Base-by-base conservation (phyloP, 495 filamentous ascomycete genomes). In the Tuber umbilicatum region DNA sequence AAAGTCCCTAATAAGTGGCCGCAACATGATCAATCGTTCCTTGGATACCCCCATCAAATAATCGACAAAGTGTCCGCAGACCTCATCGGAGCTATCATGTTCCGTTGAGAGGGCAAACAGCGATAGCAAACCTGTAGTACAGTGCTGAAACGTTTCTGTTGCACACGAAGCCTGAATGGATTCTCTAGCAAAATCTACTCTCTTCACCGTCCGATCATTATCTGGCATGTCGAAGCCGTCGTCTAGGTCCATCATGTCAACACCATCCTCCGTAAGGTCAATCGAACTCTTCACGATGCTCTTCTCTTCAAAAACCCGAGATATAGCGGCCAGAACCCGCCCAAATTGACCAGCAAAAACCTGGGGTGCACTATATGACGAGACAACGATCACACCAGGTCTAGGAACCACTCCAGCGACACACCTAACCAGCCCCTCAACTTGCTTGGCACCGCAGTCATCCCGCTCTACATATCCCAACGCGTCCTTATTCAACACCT, bases 241-340 rank as follows among this genome's bases (percentile, higher is more conserved):
- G 76, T 97, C 93, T 37, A 97, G 81, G 73, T 97, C 93, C 92
- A 97, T 93, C 21, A 84, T 77, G 78, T 94, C 90, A 45, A 84
- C 83, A 19, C 68, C 69, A 27, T 69, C 43, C 23, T 74, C 80
- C 0, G 80, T 60, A 40, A 73, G 50, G n/a, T 75, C 69, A 68
- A 74, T 73, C 41, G 78, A 70, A 35, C 39, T 43, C n/a, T 60
- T 76, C 43, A 64, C 67, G 50, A 69, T 78, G 27, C 41, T 67
- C 55, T 79, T 85, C 31, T 84, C 84, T 45, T 88, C 86, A 38
- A 92, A 83, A 4, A 84, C 78, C 40, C 79, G 70, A 2, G 85
- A 86, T 7, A 88, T 50, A 68, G 84, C 84, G 35, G 81, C 79
- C 38, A 87, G 82, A 14, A 87, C 74, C 43, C 73, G 81, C 12